Evolutionary conservation across 2,329 filamentous ascomycete species (phyloP).

Genomic region (Hymenoscyphus repandus): DNA sequence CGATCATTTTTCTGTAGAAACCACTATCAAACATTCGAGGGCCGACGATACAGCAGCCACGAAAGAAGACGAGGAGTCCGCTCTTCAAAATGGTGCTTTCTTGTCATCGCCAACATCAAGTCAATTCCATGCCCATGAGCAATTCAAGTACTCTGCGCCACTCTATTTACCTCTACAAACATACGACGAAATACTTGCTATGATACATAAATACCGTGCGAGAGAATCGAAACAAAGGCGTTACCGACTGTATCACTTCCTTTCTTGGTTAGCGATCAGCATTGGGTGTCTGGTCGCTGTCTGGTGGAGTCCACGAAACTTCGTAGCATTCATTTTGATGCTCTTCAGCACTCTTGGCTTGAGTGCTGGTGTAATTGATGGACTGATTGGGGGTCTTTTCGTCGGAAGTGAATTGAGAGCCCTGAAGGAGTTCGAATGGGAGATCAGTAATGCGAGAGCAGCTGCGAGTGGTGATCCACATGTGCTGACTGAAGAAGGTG

Average conservation of each 20-base stretch:
- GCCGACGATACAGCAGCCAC: slow-evolving; percentile 11
- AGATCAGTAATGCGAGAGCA: slow-evolving; percentile 64
- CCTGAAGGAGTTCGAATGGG: slow-evolving; percentile 89
- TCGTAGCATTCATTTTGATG: slow-evolving; percentile 74
- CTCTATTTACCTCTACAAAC: slow-evolving; percentile 41
- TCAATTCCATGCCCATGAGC: slow-evolving; percentile 19
- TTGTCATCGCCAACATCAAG: slow-evolving; percentile 22
- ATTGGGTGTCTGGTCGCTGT: slow-evolving; percentile 73
- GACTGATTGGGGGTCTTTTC: slow-evolving; percentile 81
- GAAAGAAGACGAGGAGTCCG: slow-evolving; percentile 19
- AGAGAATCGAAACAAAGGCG: slow-evolving; percentile 70
- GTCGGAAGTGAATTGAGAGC: slow-evolving; percentile 77
- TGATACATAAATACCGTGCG: slow-evolving; percentile 61
- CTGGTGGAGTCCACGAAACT: slow-evolving; percentile 78
- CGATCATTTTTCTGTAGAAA: slow-evolving; percentile 90
- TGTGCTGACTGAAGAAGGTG: slow-evolving; percentile 19
- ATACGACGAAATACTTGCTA: slow-evolving; percentile 69
- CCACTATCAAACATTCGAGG: slow-evolving; percentile 50
- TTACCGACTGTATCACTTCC: slow-evolving; percentile 71
- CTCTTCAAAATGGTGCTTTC: slow-evolving; percentile 24
- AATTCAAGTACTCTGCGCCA: slow-evolving; percentile 17
- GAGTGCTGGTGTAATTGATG: slow-evolving; percentile 72
- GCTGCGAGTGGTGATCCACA: slow-evolving; percentile 27
- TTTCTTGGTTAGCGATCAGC: slow-evolving; percentile 58
- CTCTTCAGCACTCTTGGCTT: slow-evolving; percentile 75